Percentiles rank a stretch among this genome's conserved stretches.
phyloP scores from a whole-genome alignment of 352 stramenopile genomes.

The Peronospora destructor region DNA sequence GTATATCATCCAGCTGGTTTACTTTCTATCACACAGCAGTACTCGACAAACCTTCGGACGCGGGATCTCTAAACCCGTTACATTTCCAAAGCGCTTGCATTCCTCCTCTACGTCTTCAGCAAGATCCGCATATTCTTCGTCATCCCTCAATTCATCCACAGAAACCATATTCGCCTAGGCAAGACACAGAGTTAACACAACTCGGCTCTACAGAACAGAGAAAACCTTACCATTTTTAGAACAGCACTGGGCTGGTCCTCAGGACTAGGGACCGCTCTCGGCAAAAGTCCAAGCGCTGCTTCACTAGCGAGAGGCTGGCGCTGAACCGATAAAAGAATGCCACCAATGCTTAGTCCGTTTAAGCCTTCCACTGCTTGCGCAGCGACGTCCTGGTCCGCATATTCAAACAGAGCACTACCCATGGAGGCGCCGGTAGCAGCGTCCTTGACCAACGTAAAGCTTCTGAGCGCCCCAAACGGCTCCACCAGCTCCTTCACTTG shows the following conservation, averaged over 20 bases:
- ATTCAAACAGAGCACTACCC: conserved; percentile 77
- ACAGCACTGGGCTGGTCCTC: conserved; percentile 48
- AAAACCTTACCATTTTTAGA: conserved; percentile 58
- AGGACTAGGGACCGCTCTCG: conserved; percentile 5
- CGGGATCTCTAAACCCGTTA: conserved; percentile 68
- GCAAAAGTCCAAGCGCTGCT: conserved; percentile 2
- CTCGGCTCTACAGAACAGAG: neutral
- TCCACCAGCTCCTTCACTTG: conserved; percentile 82
- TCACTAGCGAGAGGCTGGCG: conserved; percentile 32
- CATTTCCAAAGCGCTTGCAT: conserved; percentile 79
- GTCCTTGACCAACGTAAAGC: conserved; percentile 63
- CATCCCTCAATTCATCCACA: conserved; percentile 76
- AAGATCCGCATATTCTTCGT: conserved; percentile 82
- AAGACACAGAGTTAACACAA: conserved; percentile 1
- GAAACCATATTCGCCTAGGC: conserved; percentile 79
- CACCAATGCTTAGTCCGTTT: conserved; percentile 72
- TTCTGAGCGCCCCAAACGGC: conserved; percentile 71
- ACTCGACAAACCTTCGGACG: conserved; percentile 56
- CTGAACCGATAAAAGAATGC: conserved; percentile 55
- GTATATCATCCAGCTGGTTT: neutral
- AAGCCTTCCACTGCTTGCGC: conserved; percentile 61
- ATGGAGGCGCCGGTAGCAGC: conserved; percentile 38
- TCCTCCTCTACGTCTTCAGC: conserved; percentile 87
- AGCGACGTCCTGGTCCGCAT: conserved; percentile 50
- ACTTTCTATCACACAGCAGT: neutral